Percentiles rank a stretch among this genome's conserved stretches.
Conservation (phyloP, 139 green algal genomes). For the Nannochloris sp. region DNA sequence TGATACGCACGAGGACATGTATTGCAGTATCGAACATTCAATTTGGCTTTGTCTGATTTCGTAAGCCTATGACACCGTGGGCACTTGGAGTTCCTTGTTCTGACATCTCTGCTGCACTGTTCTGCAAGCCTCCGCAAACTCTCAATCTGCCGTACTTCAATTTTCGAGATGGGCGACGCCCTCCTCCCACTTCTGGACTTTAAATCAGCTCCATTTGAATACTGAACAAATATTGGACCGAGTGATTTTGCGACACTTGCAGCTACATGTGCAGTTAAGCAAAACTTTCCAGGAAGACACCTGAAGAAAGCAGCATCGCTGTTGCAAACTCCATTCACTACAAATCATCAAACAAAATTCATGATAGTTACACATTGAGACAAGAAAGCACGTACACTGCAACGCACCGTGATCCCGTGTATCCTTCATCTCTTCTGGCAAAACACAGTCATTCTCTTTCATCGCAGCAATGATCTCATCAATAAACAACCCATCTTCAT, state of each 20-base stretch:
- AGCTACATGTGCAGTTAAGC: constrained; percentile 29
- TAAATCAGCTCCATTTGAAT: not conserved
- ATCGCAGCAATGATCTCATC: constrained; percentile 21
- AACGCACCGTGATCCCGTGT: constrained; percentile 22
- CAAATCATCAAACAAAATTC: too few species aligned
- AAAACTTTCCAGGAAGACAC: constrained; percentile 30
- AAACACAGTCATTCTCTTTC: constrained; percentile 25
- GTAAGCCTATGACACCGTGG: constrained; percentile 38
- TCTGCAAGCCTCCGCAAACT: constrained; percentile 7
- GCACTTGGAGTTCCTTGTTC: constrained; percentile 48
- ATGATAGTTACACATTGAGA: too few species aligned
- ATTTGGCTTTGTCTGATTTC: constrained; percentile 25
- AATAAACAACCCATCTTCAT: constrained; percentile 11
- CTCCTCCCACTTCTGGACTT: not conserved
- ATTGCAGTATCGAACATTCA: constrained; percentile 38
- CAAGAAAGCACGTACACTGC: not conserved
- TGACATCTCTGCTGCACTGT: constrained; percentile 2
- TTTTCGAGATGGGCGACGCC: not conserved
- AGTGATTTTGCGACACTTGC: too few species aligned
- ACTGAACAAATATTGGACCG: too few species aligned
- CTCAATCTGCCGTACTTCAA: constrained; percentile 11
- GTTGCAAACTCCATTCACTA: constrained; percentile 24
- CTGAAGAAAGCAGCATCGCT: constrained; percentile 43
- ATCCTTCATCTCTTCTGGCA: constrained; percentile 17
- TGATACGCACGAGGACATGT: constrained; percentile 43